A percentile compares a stretch with the other conserved stretches of the same genome.
Evolutionary conservation across 2,329 filamentous ascomycete genomes (phyloP).

Genomic region (Cordyceps sp.): DNA sequence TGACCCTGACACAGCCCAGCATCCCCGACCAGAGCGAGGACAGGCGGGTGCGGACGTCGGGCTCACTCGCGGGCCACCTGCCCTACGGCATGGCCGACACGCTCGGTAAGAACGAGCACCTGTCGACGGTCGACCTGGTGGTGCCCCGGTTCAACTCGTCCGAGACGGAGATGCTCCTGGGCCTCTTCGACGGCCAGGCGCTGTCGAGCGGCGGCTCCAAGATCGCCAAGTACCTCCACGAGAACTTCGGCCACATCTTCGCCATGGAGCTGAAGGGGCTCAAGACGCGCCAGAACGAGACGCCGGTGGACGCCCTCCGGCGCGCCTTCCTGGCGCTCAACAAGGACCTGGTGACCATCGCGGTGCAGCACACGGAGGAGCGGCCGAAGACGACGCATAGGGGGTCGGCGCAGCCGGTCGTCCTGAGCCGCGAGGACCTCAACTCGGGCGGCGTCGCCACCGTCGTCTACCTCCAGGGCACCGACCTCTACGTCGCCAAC

Average conservation of each 20-base stretch:
- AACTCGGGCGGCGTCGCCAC: constrained; percentile 85
- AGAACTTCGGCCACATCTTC: constrained; percentile 83
- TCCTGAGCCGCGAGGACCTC: constrained; percentile 77
- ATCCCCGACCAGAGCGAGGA: constrained; percentile 94
- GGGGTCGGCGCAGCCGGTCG: constrained; percentile 53
- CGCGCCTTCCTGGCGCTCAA: constrained; percentile 80
- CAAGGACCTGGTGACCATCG: constrained; percentile 79
- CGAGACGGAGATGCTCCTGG: constrained; percentile 77
- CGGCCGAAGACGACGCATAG: constrained; percentile 50
- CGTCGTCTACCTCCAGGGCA: constrained; percentile 74
- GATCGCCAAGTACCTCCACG: constrained; percentile 90
- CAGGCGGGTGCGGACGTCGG: constrained; percentile 86
- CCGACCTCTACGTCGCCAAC: constrained; percentile 86
- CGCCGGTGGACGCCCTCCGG: constrained; percentile 65
- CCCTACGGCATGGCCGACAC: constrained; percentile 97
- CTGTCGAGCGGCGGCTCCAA: constrained; percentile 81
- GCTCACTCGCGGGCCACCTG: constrained; percentile 78
- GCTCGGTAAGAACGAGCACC: constrained; percentile 78
- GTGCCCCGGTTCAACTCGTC: constrained; percentile 82
- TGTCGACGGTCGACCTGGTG: constrained; percentile 91
- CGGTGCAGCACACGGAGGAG: constrained; percentile 66
- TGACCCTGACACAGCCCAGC: constrained; percentile 81
- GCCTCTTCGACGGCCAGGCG: constrained; percentile 93
- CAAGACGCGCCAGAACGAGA: constrained; percentile 51
- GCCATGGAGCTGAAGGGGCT: constrained; percentile 63